A percentile compares a stretch with the other conserved stretches of the same genome.
phyloP scores from a whole-genome alignment of 176 grass and related monocot species.

The Chloris gayana region DNA sequence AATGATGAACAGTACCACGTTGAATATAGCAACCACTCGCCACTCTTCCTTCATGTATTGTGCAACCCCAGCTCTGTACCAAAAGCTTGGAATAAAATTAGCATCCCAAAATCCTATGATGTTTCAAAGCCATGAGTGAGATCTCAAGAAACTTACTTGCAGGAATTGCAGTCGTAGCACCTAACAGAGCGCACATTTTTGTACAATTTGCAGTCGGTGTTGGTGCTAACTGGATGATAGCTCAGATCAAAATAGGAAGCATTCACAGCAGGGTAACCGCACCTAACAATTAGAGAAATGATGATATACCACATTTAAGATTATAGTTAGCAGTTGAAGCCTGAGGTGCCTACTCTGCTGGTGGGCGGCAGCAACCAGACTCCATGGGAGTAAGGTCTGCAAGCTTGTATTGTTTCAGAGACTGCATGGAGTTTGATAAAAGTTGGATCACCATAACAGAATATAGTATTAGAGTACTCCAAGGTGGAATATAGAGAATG shows the following conservation, averaged over 20 bases:
- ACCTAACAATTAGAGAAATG: constrained; percentile 53
- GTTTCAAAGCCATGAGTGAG: background rate
- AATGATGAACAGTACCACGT: constrained; percentile 78
- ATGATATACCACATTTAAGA: background rate
- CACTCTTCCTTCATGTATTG: constrained; percentile 96
- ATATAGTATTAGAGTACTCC: background rate
- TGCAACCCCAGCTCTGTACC: constrained; percentile 83
- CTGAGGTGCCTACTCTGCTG: constrained; percentile 69
- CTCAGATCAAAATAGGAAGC: constrained; percentile 88
- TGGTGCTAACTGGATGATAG: constrained; percentile 75
- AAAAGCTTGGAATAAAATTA: background rate
- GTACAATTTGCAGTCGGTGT: constrained; percentile 88
- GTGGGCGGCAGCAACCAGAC: constrained; percentile 87
- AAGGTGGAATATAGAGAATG: background rate
- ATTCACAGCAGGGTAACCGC: constrained; percentile 80
- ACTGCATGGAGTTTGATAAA: constrained; percentile 52
- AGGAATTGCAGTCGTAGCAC: constrained; percentile 96
- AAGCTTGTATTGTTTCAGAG: constrained; percentile 71
- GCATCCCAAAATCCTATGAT: background rate
- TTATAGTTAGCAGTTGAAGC: background rate
- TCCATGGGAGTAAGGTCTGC: constrained; percentile 92
- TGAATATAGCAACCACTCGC: constrained; percentile 90
- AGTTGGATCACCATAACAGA: constrained; percentile 4
- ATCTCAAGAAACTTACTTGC: constrained; percentile 63
- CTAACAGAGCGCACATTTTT: constrained; percentile 60